A percentile compares a stretch with the other conserved stretches of the same genome.
phyloP scores from a whole-genome alignment of 2,329 filamentous ascomycete species.

The Ophiosphaerella narmari region DNA sequence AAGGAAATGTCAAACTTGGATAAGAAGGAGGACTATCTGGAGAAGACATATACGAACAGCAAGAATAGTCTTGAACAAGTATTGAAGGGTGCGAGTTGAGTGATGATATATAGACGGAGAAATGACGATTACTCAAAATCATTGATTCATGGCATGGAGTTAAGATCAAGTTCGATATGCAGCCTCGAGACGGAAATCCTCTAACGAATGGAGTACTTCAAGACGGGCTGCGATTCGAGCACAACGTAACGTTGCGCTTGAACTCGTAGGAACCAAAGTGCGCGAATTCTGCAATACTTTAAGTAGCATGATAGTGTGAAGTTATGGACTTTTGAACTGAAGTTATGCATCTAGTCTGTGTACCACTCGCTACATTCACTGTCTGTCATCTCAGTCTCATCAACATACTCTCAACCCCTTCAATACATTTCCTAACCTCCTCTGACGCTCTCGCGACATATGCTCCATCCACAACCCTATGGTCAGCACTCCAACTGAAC shows the following conservation, averaged over 20 bases:
- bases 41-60: slow-evolving; percentile 95
- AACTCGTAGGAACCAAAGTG: too few relatives aligned
- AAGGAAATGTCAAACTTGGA: slow-evolving; percentile 78
- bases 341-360: background rate
- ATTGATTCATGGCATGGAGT: too few relatives aligned
- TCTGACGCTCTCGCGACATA: slow-evolving; percentile 92
- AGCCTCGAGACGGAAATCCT: too few relatives aligned
- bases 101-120: too few relatives aligned
- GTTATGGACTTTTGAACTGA: too few relatives aligned
- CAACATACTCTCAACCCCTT: slow-evolving; percentile 86
- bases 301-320: background rate
- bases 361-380: background rate
- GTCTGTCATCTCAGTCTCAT: slow-evolving; percentile 57
- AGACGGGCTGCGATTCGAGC: background rate
- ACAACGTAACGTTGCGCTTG: background rate
- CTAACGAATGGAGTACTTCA: too few relatives aligned
- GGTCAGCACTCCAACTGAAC: slow-evolving; percentile 96
- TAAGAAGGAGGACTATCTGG: slow-evolving; percentile 89
- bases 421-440: slow-evolving; percentile 75
- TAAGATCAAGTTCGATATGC: too few relatives aligned
- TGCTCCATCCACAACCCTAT: slow-evolving; percentile 90
- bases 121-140: too few relatives aligned
- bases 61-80: slow-evolving; percentile 89
- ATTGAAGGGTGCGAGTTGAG: slow-evolving; percentile 57
- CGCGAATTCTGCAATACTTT: too few relatives aligned